Conservation (phyloP, 352 stramenopile genomes). For the Pythium sukuiense region DNA sequence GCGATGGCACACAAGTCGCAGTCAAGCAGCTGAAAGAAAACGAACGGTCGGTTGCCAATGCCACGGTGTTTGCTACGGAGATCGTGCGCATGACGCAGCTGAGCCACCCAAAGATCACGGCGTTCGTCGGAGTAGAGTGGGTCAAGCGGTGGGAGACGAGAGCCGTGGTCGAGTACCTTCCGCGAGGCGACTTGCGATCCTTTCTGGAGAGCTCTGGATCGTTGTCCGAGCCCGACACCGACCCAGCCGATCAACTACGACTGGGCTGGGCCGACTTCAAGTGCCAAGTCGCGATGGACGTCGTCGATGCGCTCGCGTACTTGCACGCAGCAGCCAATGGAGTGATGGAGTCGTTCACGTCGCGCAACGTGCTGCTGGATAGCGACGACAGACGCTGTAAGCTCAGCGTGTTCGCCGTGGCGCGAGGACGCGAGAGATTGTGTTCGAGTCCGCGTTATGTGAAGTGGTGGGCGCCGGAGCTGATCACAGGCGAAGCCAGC, state of each 20-base stretch:
- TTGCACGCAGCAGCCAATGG: conserved; percentile 19
- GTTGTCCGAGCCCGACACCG: too few species aligned
- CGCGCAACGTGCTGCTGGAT: conserved; percentile 71
- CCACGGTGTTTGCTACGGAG: conserved; percentile 52
- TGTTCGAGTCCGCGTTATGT: conserved; percentile 25
- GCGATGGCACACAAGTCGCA: conserved; percentile 28
- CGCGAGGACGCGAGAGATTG: conserved; percentile 48
- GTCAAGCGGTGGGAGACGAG: conserved; percentile 56
- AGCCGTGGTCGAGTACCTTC: conserved; percentile 68
- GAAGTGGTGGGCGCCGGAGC: conserved; percentile 35
- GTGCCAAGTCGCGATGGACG: conserved; percentile 66
- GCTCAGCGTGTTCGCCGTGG: conserved; percentile 68
- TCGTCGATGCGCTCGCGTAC: conserved; percentile 69
- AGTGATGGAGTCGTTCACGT: conserved; percentile 57
- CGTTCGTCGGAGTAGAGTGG: conserved; percentile 72
- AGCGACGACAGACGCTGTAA: conserved; percentile 37
- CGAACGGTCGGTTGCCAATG: conserved; percentile 47
- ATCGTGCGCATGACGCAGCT: conserved; percentile 59
- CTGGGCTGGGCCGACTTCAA: conserved; percentile 68
- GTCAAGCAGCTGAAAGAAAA: conserved; percentile 66
- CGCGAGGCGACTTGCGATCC: conserved; percentile 58
- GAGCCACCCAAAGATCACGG: conserved; percentile 65
- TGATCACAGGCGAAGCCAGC: conserved; percentile 11
- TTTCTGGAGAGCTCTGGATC: too few species aligned
- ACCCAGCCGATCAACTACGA: too few species aligned